A percentile compares a stretch with the other conserved stretches of the same genome.
These are phyloP conservation scores for Paecilomyces sp. DNA, from an alignment of 2,329 filamentous ascomycete genomes.

Conservation along the genomic window DNA sequence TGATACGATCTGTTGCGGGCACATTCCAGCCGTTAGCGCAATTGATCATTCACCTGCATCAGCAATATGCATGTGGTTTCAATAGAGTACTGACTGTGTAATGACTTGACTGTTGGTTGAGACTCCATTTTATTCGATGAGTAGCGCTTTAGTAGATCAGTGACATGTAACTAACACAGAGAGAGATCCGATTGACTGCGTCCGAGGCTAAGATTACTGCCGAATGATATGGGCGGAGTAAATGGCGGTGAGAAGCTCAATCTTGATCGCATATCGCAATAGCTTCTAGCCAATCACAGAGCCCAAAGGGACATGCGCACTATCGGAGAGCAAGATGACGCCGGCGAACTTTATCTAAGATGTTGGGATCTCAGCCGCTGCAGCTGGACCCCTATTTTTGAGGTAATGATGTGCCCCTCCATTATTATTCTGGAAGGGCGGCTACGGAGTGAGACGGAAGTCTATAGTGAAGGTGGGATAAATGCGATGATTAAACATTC, in stretches of 20 bases:
- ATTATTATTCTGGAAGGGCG: neutral
- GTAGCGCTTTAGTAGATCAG: neutral
- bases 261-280: neutral
- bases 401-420: neutral
- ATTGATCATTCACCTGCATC: neutral
- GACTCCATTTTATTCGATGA: slow-evolving; percentile 20
- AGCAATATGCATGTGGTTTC: neutral
- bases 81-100: slow-evolving; percentile 17
- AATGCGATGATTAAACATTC: neutral
- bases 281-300: neutral
- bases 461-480: neutral
- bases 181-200: neutral
- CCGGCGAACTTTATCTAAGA: neutral
- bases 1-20: slow-evolving; percentile 35
- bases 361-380: neutral
- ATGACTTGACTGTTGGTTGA: slow-evolving; percentile 19
- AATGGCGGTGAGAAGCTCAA: slow-evolving; percentile 1
- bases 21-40: neutral
- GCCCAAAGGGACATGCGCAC: neutral
- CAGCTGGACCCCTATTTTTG: neutral
- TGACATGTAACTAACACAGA: neutral
- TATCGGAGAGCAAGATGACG: neutral
- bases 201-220: slow-evolving; percentile 1
- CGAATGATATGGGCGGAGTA: neutral
- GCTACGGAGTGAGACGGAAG: neutral